phyloP scores from a whole-genome alignment of 768 basidiomycete genomes.

The Mycena chlorophos region DNA sequence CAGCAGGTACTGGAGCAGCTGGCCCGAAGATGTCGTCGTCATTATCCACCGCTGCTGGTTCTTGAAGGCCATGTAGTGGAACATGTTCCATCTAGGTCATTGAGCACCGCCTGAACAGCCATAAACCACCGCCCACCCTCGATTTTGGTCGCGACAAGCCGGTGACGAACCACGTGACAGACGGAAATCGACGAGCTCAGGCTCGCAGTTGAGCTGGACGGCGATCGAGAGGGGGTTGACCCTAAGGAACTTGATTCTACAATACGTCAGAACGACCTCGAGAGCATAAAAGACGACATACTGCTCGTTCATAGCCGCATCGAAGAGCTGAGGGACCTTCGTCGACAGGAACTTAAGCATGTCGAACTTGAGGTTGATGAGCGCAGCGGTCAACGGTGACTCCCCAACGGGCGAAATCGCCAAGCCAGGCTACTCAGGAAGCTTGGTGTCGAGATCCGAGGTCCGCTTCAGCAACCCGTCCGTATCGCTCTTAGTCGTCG shows the following conservation, averaged over 20 bases:
- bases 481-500: slow-evolving; percentile 40
- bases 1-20: slow-evolving; percentile 44
- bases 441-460: slow-evolving; percentile 37
- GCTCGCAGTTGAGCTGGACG: slow-evolving; percentile 28
- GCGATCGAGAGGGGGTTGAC: slow-evolving; percentile 49
- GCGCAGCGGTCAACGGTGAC: slow-evolving; percentile 49
- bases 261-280: slow-evolving; percentile 4
- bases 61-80: slow-evolving; percentile 44
- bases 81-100: slow-evolving; percentile 50
- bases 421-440: slow-evolving; percentile 57
- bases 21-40: background rate
- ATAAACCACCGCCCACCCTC: slow-evolving; percentile 39
- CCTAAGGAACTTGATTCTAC: slow-evolving; percentile 47
- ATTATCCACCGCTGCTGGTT: slow-evolving; percentile 20
- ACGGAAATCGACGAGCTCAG: slow-evolving; percentile 50
- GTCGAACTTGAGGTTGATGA: slow-evolving; percentile 37
- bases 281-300: slow-evolving; percentile 32
- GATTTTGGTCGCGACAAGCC: slow-evolving; percentile 38
- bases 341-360: slow-evolving; percentile 45
- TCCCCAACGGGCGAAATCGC: slow-evolving; percentile 46
- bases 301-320: slow-evolving; percentile 43
- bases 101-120: background rate
- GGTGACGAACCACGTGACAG: slow-evolving; percentile 48
- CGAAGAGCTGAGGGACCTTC: slow-evolving; percentile 43
- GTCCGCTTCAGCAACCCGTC: slow-evolving; percentile 45